These are phyloP conservation scores for Penicillium roqueforti DNA, from an alignment of 495 filamentous ascomycete species.

Conservation along the genomic window DNA sequence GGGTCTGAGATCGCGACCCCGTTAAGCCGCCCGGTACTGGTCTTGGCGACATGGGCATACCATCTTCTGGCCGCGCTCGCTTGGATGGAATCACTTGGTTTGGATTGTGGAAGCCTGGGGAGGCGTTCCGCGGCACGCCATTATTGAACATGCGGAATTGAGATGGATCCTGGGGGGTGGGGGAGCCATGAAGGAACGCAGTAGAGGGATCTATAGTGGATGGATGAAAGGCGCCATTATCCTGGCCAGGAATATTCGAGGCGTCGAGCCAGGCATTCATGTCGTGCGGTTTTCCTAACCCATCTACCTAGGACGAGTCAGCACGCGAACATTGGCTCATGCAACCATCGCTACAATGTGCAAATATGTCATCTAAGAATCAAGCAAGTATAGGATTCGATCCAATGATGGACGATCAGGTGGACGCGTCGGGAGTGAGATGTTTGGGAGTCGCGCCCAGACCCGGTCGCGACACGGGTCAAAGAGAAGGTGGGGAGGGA, in stretches of 20 bases:
- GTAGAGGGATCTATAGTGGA: conserved; percentile 53
- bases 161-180: conserved; percentile 56
- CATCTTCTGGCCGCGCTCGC: conserved; percentile 80
- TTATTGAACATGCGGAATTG: conserved; percentile 80
- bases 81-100: conserved; percentile 85
- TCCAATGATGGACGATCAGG: conserved; percentile 2
- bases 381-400: neutral
- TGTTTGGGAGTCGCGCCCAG: conserved; percentile 22
- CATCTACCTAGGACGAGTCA: conserved; percentile 45
- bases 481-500: conserved; percentile 9
- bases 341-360: conserved; percentile 10
- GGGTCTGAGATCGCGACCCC: conserved; percentile 88
- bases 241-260: conserved; percentile 65
- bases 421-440: conserved; percentile 35
- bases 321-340: conserved; percentile 7
- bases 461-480: conserved; percentile 23
- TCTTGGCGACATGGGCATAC: conserved; percentile 74
- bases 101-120: conserved; percentile 69
- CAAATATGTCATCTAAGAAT: neutral
- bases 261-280: conserved; percentile 84
- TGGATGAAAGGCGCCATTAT: conserved; percentile 70
- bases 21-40: conserved; percentile 69
- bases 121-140: conserved; percentile 73
- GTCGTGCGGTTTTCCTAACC: conserved; percentile 54
- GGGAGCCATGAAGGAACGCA: conserved; percentile 48